phyloP scores from a whole-genome alignment of 1,139 yeast genomes.

The Debaryomycetaceae sp. region DNA sequence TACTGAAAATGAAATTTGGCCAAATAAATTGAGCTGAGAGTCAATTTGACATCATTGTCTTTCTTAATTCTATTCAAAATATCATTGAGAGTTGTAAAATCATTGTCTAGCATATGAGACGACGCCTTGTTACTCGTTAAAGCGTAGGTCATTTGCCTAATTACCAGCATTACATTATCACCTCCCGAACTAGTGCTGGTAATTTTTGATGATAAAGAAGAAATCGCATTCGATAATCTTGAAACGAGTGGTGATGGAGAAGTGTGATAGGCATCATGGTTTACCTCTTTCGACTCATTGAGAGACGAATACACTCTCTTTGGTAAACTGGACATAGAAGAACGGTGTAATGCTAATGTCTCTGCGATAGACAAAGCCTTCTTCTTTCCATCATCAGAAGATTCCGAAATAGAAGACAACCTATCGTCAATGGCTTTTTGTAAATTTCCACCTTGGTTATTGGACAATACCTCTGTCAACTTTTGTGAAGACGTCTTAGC shows the following conservation, averaged over 20 bases:
- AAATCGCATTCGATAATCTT: constrained; percentile 30
- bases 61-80: background rate
- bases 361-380: constrained; percentile 57
- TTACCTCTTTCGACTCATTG: constrained; percentile 21
- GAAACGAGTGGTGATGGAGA: constrained; percentile 15
- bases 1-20: constrained; percentile 35
- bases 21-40: constrained; percentile 33
- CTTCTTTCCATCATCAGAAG: constrained; percentile 13
- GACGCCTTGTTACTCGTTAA: constrained; percentile 20
- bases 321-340: constrained; percentile 29
- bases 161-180: constrained; percentile 26
- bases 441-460: background rate
- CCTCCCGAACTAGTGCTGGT: constrained; percentile 12
- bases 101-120: constrained; percentile 16
- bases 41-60: constrained; percentile 11
- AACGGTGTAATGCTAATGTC: constrained; percentile 56
- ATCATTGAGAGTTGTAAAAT: constrained; percentile 6
- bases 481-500: constrained; percentile 4
- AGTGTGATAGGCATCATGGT: constrained; percentile 16
- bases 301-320: constrained; percentile 24
- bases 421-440: background rate
- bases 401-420: background rate
- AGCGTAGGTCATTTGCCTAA: constrained; percentile 43
- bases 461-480: background rate
- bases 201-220: constrained; percentile 21